Evolutionary conservation across 1,139 yeast species (phyloP).

Genomic region (Candida gigantensis): DNA sequence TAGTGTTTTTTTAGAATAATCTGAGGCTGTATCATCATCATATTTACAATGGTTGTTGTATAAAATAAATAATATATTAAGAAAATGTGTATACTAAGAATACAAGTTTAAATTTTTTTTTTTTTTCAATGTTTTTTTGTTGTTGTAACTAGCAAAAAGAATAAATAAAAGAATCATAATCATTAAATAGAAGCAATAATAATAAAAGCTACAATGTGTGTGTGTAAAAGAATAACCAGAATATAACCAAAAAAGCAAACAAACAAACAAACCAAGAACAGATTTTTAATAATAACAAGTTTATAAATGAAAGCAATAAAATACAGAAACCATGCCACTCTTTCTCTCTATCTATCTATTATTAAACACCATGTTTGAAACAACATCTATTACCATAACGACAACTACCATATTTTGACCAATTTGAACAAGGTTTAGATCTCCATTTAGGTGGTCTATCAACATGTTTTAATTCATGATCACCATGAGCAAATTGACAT

Average conservation of each 20-base stretch:
- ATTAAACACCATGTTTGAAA: constrained; percentile 68
- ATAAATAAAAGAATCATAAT: too few species aligned
- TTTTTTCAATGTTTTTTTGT: too few species aligned
- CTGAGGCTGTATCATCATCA: constrained; percentile 32
- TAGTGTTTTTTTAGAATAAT: constrained; percentile 25
- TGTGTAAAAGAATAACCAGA: too few species aligned
- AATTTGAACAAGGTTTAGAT: constrained; percentile 87
- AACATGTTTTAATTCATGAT: constrained; percentile 68
- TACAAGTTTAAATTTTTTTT: too few species aligned
- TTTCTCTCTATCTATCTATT: constrained; percentile 1
- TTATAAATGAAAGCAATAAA: not conserved
- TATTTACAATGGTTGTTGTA: too few species aligned
- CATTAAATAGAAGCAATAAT: too few species aligned
- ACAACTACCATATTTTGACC: constrained; percentile 81
- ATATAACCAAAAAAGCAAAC: too few species aligned
- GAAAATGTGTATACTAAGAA: not conserved
- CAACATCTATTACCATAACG: constrained; percentile 91
- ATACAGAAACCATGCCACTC: constrained; percentile 1
- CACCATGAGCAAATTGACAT: constrained; percentile 95
- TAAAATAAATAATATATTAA: too few species aligned
- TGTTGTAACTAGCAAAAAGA: too few species aligned
- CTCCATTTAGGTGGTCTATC: constrained; percentile 86
- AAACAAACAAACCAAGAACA: too few species aligned
- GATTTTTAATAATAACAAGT: not conserved
- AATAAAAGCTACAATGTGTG: too few species aligned